A percentile compares a stretch with the other conserved stretches of the same genome.
phyloP scores from a whole-genome alignment of 768 basidiomycete species.

The Rhodotorula diobovata region DNA sequence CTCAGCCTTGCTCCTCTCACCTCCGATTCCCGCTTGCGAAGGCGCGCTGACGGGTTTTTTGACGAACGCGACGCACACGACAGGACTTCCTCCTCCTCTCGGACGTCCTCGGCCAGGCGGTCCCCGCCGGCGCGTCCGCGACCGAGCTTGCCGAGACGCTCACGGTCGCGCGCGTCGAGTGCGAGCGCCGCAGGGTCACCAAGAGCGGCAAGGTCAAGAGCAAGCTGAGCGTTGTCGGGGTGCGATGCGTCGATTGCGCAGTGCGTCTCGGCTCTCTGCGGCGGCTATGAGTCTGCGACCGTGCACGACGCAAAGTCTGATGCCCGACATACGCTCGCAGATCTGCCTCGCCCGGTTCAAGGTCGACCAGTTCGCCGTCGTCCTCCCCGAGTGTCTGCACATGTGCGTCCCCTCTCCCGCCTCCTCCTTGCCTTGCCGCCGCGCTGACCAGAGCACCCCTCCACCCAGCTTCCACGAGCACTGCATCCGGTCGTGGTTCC shows the following conservation, averaged over 20 bases:
- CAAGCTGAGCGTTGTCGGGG: slow-evolving; percentile 32
- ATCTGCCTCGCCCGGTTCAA: slow-evolving; percentile 38
- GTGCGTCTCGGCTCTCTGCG: slow-evolving; percentile 10
- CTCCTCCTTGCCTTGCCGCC: neutral
- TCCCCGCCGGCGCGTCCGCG: slow-evolving; percentile 10
- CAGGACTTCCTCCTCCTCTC: slow-evolving; percentile 37
- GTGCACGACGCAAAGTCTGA: neutral
- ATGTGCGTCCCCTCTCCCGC: slow-evolving; percentile 10
- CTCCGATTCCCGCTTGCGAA: neutral
- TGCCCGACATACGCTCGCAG: neutral
- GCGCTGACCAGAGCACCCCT: too few species aligned
- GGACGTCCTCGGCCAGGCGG: slow-evolving; percentile 32
- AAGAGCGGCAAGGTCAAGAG: slow-evolving; percentile 38
- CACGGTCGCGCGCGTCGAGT: slow-evolving; percentile 31
- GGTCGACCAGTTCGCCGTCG: slow-evolving; percentile 35
- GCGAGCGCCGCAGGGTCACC: slow-evolving; percentile 29
- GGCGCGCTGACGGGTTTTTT: neutral
- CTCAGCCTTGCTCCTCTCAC: neutral
- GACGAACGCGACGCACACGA: neutral
- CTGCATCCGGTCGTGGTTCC: slow-evolving; percentile 32
- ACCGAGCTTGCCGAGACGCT: slow-evolving; percentile 32
- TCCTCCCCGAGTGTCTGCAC: slow-evolving; percentile 35
- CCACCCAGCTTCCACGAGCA: slow-evolving; percentile 30
- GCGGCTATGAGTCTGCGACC: too few species aligned
- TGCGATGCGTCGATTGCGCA: slow-evolving; percentile 32